A percentile compares a stretch with the other conserved stretches of the same genome.
phyloP scores from a whole-genome alignment of 371 early-diverging fungal genomes.

The Synchytrium microbalum region DNA sequence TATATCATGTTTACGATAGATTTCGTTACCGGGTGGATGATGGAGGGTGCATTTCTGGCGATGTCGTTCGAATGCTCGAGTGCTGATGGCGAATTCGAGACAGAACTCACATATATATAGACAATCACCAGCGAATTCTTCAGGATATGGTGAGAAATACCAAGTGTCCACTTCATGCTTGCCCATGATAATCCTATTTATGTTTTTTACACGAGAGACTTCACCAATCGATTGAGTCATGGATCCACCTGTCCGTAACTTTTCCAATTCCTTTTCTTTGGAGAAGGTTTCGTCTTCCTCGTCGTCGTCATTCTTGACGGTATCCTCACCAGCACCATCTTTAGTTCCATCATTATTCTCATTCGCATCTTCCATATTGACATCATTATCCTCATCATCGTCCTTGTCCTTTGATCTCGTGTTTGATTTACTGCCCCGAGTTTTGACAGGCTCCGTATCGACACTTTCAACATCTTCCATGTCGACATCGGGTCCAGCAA shows the following conservation, averaged over 20 bases:
- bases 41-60: conserved; percentile 65
- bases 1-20: conserved; percentile 84
- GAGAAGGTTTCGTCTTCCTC: conserved; percentile 30
- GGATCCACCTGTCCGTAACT: conserved; percentile 79
- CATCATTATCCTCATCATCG: conserved; percentile 9
- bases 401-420: neutral
- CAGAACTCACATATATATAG: conserved; percentile 97
- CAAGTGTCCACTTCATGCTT: conserved; percentile 77
- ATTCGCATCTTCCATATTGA: conserved; percentile 4
- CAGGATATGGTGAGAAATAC: conserved; percentile 99
- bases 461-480: conserved; percentile 1
- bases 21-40: conserved; percentile 98
- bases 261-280: conserved; percentile 88
- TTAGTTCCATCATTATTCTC: conserved; percentile 2
- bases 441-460: neutral
- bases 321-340: neutral
- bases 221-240: conserved; percentile 93
- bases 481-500: neutral
- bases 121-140: conserved; percentile 69
- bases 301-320: conserved; percentile 6
- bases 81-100: conserved; percentile 66
- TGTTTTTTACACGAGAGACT: conserved; percentile 87
- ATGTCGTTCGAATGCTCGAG: conserved; percentile 16
- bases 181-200: conserved; percentile 90
- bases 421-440: neutral